Conservation (phyloP, 106 monocot species). For the Acorus calamus region DNA sequence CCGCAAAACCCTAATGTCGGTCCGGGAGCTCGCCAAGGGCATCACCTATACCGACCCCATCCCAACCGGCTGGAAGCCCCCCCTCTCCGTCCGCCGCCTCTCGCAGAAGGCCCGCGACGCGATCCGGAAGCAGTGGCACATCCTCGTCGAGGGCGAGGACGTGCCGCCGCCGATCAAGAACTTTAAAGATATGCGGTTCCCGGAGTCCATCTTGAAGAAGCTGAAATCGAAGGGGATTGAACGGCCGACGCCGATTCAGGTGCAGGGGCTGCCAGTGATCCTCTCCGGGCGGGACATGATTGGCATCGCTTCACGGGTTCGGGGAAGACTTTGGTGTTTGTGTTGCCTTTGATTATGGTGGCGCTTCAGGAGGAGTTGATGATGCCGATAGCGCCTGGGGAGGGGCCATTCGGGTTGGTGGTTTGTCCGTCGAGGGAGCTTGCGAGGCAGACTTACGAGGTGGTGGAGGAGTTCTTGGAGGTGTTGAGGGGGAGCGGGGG, state of each 20-base stretch:
- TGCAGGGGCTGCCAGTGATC: slow-evolving; percentile 73
- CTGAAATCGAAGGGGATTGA: slow-evolving; percentile 70
- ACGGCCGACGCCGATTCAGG: slow-evolving; percentile 94
- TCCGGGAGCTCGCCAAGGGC: slow-evolving; percentile 90
- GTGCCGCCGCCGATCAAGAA: slow-evolving; percentile 74
- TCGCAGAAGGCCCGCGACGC: slow-evolving; percentile 21
- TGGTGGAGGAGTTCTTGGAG: slow-evolving; percentile 65
- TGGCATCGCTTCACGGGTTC: slow-evolving; percentile 97
- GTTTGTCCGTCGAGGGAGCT: slow-evolving; percentile 92
- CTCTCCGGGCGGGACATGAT: slow-evolving; percentile 94
- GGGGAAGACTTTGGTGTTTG: slow-evolving; percentile 86
- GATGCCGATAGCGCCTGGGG: slow-evolving; percentile 83
- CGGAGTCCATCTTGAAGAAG: slow-evolving; percentile 57
- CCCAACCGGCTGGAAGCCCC: slow-evolving; percentile 89
- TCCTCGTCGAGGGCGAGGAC: slow-evolving; percentile 81
- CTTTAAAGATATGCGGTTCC: slow-evolving; percentile 73
- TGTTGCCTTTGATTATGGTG: slow-evolving; percentile 79
- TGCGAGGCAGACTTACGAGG: slow-evolving; percentile 80
- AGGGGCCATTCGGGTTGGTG: slow-evolving; percentile 86
- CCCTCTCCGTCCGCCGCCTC: slow-evolving; percentile 54
- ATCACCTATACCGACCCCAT: slow-evolving; percentile 86
- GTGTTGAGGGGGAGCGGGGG: slow-evolving; percentile 61
- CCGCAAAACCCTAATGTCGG: slow-evolving; percentile 94
- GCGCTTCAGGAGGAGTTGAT: slow-evolving; percentile 87
- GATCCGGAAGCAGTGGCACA: slow-evolving; percentile 72